Evolutionary conservation across 495 filamentous ascomycete species (phyloP).

Genomic region (Podospora fimiseda): DNA sequence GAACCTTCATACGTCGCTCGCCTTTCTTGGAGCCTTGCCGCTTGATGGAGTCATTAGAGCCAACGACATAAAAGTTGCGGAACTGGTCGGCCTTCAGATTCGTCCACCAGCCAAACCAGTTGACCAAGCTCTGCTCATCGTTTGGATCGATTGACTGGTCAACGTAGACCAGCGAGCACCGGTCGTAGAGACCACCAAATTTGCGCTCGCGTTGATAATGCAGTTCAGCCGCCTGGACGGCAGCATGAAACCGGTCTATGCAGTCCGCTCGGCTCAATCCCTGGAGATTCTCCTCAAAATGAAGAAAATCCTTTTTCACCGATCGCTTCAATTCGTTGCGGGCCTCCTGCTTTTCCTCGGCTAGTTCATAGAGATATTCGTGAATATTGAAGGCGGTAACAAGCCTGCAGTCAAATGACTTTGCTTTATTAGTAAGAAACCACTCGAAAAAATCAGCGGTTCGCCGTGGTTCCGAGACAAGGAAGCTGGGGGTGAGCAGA

Average conservation of each 20-base stretch:
- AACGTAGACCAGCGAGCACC: constrained; percentile 38
- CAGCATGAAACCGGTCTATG: constrained; percentile 18
- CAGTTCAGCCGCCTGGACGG: constrained; percentile 22
- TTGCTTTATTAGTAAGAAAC: constrained; percentile 38
- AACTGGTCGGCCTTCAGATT: constrained; percentile 37
- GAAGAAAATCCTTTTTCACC: constrained; percentile 11
- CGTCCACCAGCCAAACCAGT: constrained; percentile 52
- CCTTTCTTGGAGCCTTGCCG: constrained; percentile 16
- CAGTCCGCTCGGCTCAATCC: constrained; percentile 24
- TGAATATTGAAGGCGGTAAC: constrained; percentile 37
- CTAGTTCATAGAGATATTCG: constrained; percentile 36
- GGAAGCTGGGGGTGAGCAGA: constrained; percentile 58
- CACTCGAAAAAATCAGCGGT: constrained; percentile 50
- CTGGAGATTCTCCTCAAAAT: constrained; percentile 5
- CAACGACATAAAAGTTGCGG: constrained; percentile 43
- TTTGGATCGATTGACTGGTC: constrained; percentile 40
- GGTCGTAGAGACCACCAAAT: constrained; percentile 13
- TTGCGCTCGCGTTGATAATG: constrained; percentile 4
- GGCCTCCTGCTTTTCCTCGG: constrained; percentile 33
- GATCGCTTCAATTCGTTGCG: constrained; percentile 13
- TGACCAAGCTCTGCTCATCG: constrained; percentile 47
- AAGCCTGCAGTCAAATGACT: constrained; percentile 19
- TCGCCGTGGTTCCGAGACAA: constrained; percentile 44
- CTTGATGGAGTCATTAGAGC: constrained; percentile 27
- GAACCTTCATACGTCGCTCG: constrained; percentile 32